phyloP scores from a whole-genome alignment of 208 protist species.

The Trypanosoma conorhini region DNA sequence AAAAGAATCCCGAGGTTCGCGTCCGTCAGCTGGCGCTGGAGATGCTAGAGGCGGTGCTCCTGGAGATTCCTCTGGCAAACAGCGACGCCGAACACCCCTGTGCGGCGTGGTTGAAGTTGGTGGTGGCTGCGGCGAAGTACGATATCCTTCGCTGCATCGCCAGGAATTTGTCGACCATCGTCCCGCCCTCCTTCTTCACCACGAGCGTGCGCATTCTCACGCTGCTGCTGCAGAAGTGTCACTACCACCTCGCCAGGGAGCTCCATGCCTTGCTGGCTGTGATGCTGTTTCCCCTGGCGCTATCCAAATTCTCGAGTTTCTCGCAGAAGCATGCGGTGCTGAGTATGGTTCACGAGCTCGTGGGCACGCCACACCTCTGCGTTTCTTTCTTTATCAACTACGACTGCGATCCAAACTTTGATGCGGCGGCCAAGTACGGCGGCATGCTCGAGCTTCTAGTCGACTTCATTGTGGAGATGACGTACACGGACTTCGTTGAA shows the following conservation, averaged over 20 bases:
- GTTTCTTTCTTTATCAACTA: constrained; percentile 88
- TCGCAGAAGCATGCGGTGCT: constrained; percentile 83
- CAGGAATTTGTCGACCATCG: constrained; percentile 48
- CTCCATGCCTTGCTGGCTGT: constrained; percentile 65
- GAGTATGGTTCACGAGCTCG: constrained; percentile 63
- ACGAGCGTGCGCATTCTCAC: constrained; percentile 50
- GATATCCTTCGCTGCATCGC: constrained; percentile 60
- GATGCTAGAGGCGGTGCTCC: constrained; percentile 54
- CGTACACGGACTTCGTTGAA: constrained; percentile 45
- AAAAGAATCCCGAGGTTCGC: constrained; percentile 45
- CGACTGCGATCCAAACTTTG: constrained; percentile 83
- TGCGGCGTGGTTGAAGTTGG: constrained; percentile 63
- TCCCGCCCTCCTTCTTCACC: constrained; percentile 66
- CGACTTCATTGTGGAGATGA: constrained; percentile 71
- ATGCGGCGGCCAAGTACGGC: constrained; percentile 60
- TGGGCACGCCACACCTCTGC: constrained; percentile 63
- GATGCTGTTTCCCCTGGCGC: constrained; percentile 66
- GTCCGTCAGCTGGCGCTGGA: constrained; percentile 57
- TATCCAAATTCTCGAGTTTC: constrained; percentile 59
- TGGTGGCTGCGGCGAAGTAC: constrained; percentile 58
- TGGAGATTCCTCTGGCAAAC: constrained; percentile 68
- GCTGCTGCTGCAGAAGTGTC: constrained; percentile 62
- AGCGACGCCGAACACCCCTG: constrained; percentile 65
- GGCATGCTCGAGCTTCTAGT: constrained; percentile 81
- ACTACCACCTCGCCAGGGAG: constrained; percentile 71